phyloP scores from a whole-genome alignment of 306 rosid genomes.

The Rosa rugosa region DNA sequence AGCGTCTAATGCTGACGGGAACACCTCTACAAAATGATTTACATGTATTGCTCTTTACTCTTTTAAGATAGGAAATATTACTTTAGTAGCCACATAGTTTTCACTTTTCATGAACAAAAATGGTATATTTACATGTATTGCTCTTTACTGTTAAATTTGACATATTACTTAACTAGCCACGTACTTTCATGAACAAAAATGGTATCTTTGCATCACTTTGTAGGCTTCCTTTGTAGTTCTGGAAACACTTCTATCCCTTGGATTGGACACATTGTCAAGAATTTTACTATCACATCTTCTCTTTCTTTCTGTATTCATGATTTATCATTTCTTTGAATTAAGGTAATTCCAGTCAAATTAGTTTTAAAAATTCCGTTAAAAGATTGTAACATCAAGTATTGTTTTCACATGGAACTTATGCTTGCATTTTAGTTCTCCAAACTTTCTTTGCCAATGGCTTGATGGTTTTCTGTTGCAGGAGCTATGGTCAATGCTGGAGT shows the following conservation, averaged over 20 bases:
- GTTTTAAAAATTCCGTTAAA: background rate
- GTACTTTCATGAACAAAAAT: background rate
- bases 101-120: background rate
- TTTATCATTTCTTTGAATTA: background rate
- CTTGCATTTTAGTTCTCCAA: background rate
- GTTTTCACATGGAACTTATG: background rate
- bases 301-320: background rate
- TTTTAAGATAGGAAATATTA: slow-evolving; percentile 10
- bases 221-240: background rate
- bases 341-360: background rate
- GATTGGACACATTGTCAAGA: background rate
- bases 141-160: slow-evolving; percentile 8
- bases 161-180: slow-evolving; percentile 19
- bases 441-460: slow-evolving; percentile 24
- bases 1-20: slow-evolving; percentile 96
- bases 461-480: slow-evolving; percentile 59
- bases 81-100: slow-evolving; percentile 18
- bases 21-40: slow-evolving; percentile 97
- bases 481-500: slow-evolving; percentile 93
- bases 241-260: background rate
- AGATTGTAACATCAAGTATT: background rate
- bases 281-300: background rate
- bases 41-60: slow-evolving; percentile 46
- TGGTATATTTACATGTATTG: slow-evolving; percentile 44
- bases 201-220: background rate